These are phyloP conservation scores for Flammula alnicola DNA, from an alignment of 1,284 basidiomycete species.

Conservation along the genomic window DNA sequence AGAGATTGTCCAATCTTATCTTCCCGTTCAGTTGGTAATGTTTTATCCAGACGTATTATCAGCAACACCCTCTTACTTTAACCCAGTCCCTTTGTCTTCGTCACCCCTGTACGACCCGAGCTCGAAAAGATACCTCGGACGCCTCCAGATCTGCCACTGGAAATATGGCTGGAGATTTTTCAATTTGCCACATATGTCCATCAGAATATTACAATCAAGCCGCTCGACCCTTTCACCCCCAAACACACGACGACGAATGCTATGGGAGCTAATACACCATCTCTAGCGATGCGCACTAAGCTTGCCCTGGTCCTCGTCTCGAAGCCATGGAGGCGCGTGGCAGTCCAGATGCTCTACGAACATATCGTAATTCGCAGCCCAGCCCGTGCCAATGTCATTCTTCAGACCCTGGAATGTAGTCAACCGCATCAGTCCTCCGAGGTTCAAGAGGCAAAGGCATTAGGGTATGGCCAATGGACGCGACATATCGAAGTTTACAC, in stretches of 20 bases:
- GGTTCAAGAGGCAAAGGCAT: conserved; percentile 1
- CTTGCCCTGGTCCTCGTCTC: conserved; percentile 54
- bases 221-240: conserved; percentile 44
- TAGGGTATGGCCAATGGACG: conserved; percentile 47
- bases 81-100: conserved; percentile 22
- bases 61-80: conserved; percentile 17
- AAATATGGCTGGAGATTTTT: conserved; percentile 62
- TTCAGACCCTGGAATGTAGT: conserved; percentile 35
- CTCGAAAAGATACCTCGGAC: neutral
- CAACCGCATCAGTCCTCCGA: conserved; percentile 17
- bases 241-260: conserved; percentile 41
- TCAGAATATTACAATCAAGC: conserved; percentile 40
- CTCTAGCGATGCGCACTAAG: conserved; percentile 49
- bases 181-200: conserved; percentile 56
- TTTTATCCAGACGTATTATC: conserved; percentile 8
- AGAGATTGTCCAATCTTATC: conserved; percentile 27
- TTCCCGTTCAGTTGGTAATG: conserved; percentile 40
- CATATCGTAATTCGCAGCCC: conserved; percentile 51
- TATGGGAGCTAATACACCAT: conserved; percentile 45
- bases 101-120: conserved; percentile 15
- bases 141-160: conserved; percentile 46
- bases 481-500: conserved; percentile 48
- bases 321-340: conserved; percentile 49
- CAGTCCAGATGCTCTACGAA: conserved; percentile 50
- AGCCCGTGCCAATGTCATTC: conserved; percentile 37